Base-by-base conservation (phyloP, 306 rosid species). In the Carpinus viminea region DNA sequence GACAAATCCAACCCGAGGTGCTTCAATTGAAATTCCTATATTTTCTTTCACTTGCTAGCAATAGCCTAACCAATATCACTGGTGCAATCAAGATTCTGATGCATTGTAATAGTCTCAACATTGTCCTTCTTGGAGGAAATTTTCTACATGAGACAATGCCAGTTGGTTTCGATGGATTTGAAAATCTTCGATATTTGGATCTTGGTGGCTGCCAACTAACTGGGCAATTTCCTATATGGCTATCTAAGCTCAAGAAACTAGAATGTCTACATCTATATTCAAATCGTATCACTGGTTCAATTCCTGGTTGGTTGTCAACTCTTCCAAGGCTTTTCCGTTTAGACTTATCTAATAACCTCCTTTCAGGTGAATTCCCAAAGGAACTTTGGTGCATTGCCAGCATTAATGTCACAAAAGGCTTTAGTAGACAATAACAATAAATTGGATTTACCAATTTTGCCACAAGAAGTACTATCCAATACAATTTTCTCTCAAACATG, bases 221-320 rank as follows among this genome's bases (percentile, higher is more conserved):
- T 8, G 68, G 54, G 3, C 69, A 57, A 59, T 1, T 74, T 3
- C 78, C 69, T 0, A 20, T 26, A 28, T 68, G 72, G 72, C 4
- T 68, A 16, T 68, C 51, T 3, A 68, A 36, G 6, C 72, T 68
- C 2, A 43, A 31, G 12, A 74, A 26, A 18, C 7, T 74, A 26
- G 71, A 60, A 55, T 0, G 0, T 56, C 62, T 74, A 55, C 0
- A 2, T 4, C 8, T 74, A 2, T 7, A 24, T 2, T 1, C 4
- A 10, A 74, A 74, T 52, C 31, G 47, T 15, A 6, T 72, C 28
- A 51, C 45, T 7, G 75, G 62, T 21, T 46, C 78, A 26, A 24
- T 74, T 28, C 70, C 70, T 20, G 62, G 70, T 46, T 74, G 78
- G 78, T 70, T 47, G 3, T 47, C 13, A 1, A 47, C 51, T 47